These are phyloP conservation scores for Infundibulicybe gibba DNA, from an alignment of 768 basidiomycete species.

Conservation along the genomic window DNA sequence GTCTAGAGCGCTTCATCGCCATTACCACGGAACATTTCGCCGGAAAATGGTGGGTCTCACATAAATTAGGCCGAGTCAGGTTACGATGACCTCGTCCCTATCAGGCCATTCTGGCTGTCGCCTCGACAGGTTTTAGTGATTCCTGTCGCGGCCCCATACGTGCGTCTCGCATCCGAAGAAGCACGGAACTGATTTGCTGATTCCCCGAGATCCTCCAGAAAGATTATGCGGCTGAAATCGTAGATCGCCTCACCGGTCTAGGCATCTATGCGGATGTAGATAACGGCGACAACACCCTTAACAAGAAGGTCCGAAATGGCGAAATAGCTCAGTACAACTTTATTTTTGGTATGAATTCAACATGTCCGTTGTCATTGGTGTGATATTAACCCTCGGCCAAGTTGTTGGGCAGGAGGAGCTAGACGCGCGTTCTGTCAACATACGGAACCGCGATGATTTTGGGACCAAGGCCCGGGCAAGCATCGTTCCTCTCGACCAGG, in stretches of 20 bases:
- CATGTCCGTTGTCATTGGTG: conserved; percentile 1
- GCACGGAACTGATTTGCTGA: conserved; percentile 10
- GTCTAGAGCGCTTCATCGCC: conserved; percentile 92
- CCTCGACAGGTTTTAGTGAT: conserved; percentile 96
- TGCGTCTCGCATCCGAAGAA: conserved; percentile 30
- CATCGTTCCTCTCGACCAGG: conserved; percentile 67
- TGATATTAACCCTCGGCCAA: conserved; percentile 24
- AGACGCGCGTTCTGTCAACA: conserved; percentile 84
- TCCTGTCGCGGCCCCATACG: conserved; percentile 87
- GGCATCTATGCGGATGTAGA: conserved; percentile 86
- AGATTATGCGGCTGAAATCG: conserved; percentile 85
- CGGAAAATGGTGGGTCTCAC: conserved; percentile 81
- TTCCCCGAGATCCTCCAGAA: conserved; percentile 44
- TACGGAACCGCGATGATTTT: conserved; percentile 92
- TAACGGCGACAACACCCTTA: conserved; percentile 86
- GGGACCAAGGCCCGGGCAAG: conserved; percentile 81
- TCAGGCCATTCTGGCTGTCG: conserved; percentile 96
- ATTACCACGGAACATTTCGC: conserved; percentile 97
- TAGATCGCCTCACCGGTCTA: conserved; percentile 16
- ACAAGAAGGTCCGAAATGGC: conserved; percentile 96
- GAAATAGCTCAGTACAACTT: conserved; percentile 99
- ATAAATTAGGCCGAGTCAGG: not conserved
- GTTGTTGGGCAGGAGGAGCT: conserved; percentile 96
- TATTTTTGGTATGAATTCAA: conserved; percentile 70
- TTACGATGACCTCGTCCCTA: conserved; percentile 1